Percentiles rank a stretch among this genome's conserved stretches.
Evolutionary conservation across 2,329 filamentous ascomycete genomes (phyloP).

Genomic region (Thermomyces lanuginosus): DNA sequence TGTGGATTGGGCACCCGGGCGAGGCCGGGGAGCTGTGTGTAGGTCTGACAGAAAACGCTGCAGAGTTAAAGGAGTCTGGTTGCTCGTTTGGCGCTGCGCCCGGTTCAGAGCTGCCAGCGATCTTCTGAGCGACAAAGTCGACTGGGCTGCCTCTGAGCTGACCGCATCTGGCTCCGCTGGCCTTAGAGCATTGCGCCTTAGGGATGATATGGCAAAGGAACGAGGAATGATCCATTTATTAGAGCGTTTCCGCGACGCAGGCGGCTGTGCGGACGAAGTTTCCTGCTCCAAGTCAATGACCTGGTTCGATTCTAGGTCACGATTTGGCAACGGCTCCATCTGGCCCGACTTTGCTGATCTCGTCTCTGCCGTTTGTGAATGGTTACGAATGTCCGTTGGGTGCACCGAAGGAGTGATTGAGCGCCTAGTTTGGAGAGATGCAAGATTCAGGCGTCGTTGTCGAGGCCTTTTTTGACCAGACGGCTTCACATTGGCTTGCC

Average conservation of each 20-base stretch:
- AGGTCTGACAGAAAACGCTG: slow-evolving; percentile 20
- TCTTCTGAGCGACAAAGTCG: slow-evolving; percentile 14
- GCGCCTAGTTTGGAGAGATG: too few relatives aligned
- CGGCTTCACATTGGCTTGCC: slow-evolving; percentile 13
- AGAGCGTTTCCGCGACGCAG: slow-evolving; percentile 9
- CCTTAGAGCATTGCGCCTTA: slow-evolving; percentile 18
- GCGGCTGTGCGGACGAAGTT: slow-evolving; percentile 1
- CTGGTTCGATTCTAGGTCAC: neutral
- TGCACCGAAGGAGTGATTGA: too few relatives aligned
- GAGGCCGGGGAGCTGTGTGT: slow-evolving; percentile 3
- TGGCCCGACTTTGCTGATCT: too few relatives aligned
- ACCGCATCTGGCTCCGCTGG: slow-evolving; percentile 18
- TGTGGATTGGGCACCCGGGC: too few relatives aligned
- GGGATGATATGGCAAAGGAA: slow-evolving; percentile 20
- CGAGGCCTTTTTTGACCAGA: slow-evolving; percentile 3
- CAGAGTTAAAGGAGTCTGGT: slow-evolving; percentile 15
- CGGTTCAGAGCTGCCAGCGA: slow-evolving; percentile 19
- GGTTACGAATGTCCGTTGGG: too few relatives aligned
- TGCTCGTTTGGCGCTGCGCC: slow-evolving; percentile 12
- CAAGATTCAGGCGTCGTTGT: neutral
- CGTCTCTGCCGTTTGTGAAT: too few relatives aligned
- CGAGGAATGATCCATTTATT: slow-evolving; percentile 20
- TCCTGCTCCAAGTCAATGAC: slow-evolving; percentile 2
- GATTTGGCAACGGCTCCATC: too few relatives aligned
- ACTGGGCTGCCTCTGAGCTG: slow-evolving; percentile 6